phyloP scores from a whole-genome alignment of 164 flowering plant genomes.

The Dillenia turbinata region DNA sequence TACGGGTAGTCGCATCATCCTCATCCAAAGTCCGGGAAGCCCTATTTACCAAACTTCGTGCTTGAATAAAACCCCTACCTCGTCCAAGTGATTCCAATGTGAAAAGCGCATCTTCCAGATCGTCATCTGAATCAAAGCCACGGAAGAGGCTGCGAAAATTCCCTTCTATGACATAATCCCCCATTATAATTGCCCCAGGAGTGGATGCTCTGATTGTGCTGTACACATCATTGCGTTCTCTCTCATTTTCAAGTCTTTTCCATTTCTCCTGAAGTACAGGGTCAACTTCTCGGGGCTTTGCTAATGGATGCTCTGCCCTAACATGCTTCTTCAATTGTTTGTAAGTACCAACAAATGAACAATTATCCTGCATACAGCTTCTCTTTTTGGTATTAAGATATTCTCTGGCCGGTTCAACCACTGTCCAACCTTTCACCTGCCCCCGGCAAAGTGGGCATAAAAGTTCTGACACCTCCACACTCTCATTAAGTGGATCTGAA shows the following conservation, averaged over 20 bases:
- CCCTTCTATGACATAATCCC: slow-evolving; percentile 50
- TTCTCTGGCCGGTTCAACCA: slow-evolving; percentile 50
- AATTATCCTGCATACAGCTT: slow-evolving; percentile 44
- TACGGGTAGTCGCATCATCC: too few species aligned
- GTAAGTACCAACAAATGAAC: slow-evolving; percentile 40
- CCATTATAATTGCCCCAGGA: slow-evolving; percentile 47
- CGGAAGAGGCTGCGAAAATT: slow-evolving; percentile 1
- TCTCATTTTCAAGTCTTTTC: slow-evolving; percentile 36
- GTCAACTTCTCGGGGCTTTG: slow-evolving; percentile 43
- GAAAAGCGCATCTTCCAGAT: slow-evolving; percentile 12
- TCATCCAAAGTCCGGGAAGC: too few species aligned
- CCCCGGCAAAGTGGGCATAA: slow-evolving; percentile 55
- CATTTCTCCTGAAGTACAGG: slow-evolving; percentile 42
- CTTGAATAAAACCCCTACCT: neutral
- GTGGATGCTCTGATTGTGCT: slow-evolving; percentile 45
- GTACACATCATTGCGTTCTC: slow-evolving; percentile 43
- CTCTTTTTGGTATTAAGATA: slow-evolving; percentile 41
- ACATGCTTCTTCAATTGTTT: slow-evolving; percentile 50
- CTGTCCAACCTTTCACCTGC: slow-evolving; percentile 56
- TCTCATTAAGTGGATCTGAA: slow-evolving; percentile 16
- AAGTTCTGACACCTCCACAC: slow-evolving; percentile 28
- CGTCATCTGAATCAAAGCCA: slow-evolving; percentile 22
- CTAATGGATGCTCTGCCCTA: slow-evolving; percentile 35
- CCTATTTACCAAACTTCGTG: too few species aligned
- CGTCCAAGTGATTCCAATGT: slow-evolving; percentile 2